Evolutionary conservation across 345 rosid genomes (phyloP).

Genomic region (Hevea brasiliensis): DNA sequence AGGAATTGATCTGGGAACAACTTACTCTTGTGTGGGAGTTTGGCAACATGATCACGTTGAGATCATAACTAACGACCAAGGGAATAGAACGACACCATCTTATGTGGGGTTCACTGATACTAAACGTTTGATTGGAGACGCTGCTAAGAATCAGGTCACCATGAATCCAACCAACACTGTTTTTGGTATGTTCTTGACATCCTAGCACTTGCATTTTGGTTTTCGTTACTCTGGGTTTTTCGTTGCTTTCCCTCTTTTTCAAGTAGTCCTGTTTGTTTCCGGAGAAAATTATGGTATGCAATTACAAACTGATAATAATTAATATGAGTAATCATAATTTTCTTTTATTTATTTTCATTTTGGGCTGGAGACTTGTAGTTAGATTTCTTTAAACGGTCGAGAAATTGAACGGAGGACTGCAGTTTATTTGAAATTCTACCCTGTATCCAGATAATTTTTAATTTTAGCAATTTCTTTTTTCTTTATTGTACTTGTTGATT

Average conservation of each 20-base stretch:
- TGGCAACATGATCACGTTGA: conserved; percentile 49
- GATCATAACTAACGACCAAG: conserved; percentile 44
- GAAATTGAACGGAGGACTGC: no score
- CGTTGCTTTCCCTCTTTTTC: no score
- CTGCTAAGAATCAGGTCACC: conserved; percentile 47
- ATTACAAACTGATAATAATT: no score
- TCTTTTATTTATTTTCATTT: no score
- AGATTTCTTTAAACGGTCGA: no score
- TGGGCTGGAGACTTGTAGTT: no score
- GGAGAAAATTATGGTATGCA: no score
- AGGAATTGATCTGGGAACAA: conserved; percentile 37
- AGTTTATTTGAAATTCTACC: no score
- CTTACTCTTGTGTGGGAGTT: conserved; percentile 41
- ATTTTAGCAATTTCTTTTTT: neutral
- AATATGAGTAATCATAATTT: no score
- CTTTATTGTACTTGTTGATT: neutral
- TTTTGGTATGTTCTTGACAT: conserved; percentile 22
- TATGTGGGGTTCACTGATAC: conserved; percentile 44
- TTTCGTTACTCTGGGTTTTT: no score
- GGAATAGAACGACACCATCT: conserved; percentile 44
- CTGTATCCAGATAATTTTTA: neutral
- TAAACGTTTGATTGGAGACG: conserved; percentile 43
- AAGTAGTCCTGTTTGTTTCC: no score
- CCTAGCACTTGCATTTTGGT: neutral
- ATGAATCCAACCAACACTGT: conserved; percentile 44